These are phyloP conservation scores for Fraxinus xanthoxyloides DNA, from an alignment of 305 asterid species.

Conservation along the genomic window DNA sequence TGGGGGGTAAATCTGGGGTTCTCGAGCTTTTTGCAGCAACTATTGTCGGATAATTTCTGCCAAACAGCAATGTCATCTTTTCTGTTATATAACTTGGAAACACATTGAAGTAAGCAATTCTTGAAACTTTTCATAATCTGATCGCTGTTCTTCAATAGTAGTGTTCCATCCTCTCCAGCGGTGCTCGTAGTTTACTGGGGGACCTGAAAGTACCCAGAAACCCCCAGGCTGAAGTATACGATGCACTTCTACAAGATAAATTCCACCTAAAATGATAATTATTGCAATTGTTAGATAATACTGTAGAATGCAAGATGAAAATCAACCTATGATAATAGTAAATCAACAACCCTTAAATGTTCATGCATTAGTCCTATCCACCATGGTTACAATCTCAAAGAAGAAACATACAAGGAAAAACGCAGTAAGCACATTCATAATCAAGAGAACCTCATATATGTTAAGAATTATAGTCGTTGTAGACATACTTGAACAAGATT, in stretches of 20 bases:
- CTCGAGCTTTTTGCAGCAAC: constrained; percentile 84
- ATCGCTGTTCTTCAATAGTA: constrained; percentile 77
- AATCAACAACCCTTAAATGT: not conserved
- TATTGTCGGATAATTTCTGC: constrained; percentile 65
- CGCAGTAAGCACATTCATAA: not conserved
- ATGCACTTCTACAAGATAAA: constrained; percentile 83
- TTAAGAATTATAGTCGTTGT: not conserved
- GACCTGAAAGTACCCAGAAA: constrained; percentile 98
- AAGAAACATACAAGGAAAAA: not conserved
- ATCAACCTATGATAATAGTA: not conserved
- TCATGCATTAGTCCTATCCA: not conserved
- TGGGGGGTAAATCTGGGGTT: constrained; percentile 65
- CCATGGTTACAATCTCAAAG: not conserved
- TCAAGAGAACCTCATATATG: not conserved
- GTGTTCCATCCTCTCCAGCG: constrained; percentile 99
- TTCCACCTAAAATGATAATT: constrained; percentile 65
- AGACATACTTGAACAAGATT: not conserved
- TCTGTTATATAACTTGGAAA: constrained; percentile 77
- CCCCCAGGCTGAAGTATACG: constrained; percentile 98
- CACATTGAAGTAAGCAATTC: constrained; percentile 84
- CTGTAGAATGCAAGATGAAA: not conserved
- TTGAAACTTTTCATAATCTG: constrained; percentile 82
- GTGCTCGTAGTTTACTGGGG: constrained; percentile 89
- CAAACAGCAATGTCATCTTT: constrained; percentile 96
- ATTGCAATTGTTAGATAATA: no score